Base-by-base conservation (phyloP, 139 green algal genomes). In the Ettlia oleoabundans region DNA sequence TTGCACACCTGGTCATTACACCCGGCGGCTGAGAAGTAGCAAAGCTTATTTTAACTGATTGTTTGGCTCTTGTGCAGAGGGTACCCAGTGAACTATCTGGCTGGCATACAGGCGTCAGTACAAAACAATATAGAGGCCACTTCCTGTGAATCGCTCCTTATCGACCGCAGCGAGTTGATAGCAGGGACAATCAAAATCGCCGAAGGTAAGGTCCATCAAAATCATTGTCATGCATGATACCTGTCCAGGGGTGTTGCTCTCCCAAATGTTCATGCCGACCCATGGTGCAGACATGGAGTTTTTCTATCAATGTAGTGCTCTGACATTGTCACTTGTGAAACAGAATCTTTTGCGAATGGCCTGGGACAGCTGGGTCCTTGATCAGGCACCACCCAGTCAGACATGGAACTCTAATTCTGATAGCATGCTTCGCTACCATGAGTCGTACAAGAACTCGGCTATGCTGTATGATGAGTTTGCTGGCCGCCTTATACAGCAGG, bases 51-150 rank as follows among this genome's bases (percentile, higher is more conserved):
- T 58, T 24, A 24, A 15, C 47, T 58, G 47, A 10, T 24, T 58
- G 13, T 58, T 58, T 10, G 10, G 47, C 47, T 15, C 47, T 24
- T 5, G 28, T 51, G 7, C 30, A 42, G 71, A 10, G 71, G 71
- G 32, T 78, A 78, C 71, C 37, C 37, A 51, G 71, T 47, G 21
- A 58, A 42, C 28, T 78, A 78, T 30, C 9, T 78, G 51, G 10
- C 30, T 24, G 28, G 30, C 9, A n/a, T 78, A 10, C 9, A 63
- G 7, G 18, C 38, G 4, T 5, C 15, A 26, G 7, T 78, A 30
- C 18, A 30, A 8, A 30, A 18, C 52, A 47, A 78, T 28, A 5
- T 47, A 33, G 71, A 78, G 43, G 71, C 71, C 4, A 67, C 71
- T 26, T 58, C 71, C 15, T 78, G 71, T 30, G 5, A 63, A 30